These are phyloP conservation scores for Saitozyma podzolica DNA, from an alignment of 768 basidiomycete species.

Conservation along the genomic window DNA sequence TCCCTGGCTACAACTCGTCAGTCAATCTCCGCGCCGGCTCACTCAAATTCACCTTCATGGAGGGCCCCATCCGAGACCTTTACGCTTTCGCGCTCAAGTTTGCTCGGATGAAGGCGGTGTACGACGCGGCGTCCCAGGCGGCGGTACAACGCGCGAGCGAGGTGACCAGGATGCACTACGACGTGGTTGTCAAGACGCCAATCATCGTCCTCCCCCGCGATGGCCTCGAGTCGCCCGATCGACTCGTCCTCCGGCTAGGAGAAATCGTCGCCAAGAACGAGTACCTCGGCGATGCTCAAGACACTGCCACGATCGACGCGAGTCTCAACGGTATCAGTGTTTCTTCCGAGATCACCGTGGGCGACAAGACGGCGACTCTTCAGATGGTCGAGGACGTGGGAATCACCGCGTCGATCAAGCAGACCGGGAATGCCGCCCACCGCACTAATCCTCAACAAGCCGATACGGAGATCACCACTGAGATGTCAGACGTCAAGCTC, in stretches of 20 bases:
- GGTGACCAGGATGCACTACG: constrained; percentile 76
- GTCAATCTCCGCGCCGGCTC: constrained; percentile 83
- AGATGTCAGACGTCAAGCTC: constrained; percentile 45
- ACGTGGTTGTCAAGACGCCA: constrained; percentile 85
- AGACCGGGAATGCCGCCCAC: constrained; percentile 63
- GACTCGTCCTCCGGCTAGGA: constrained; percentile 78
- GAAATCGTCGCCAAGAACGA: constrained; percentile 81
- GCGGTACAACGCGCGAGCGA: constrained; percentile 91
- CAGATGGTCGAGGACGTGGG: constrained; percentile 92
- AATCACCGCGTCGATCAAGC: constrained; percentile 67
- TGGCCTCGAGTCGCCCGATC: constrained; percentile 62
- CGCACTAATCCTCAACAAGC: constrained; percentile 61
- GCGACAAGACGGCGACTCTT: constrained; percentile 59
- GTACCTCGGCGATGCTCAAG: constrained; percentile 59
- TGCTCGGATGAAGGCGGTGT: constrained; percentile 85
- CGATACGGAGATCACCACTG: constrained; percentile 58
- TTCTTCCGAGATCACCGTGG: constrained; percentile 65
- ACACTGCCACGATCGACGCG: constrained; percentile 66
- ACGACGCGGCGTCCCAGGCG: constrained; percentile 88
- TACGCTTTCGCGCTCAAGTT: constrained; percentile 80
- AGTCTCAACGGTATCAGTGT: constrained; percentile 81
- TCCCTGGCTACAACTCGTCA: constrained; percentile 78
- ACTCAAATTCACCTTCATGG: constrained; percentile 81
- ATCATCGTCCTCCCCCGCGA: constrained; percentile 84
- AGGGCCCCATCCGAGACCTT: constrained; percentile 84